A percentile compares a stretch with the other conserved stretches of the same genome.
phyloP scores from a whole-genome alignment of 208 protist genomes.

The Acanthamoeba triangularis region DNA sequence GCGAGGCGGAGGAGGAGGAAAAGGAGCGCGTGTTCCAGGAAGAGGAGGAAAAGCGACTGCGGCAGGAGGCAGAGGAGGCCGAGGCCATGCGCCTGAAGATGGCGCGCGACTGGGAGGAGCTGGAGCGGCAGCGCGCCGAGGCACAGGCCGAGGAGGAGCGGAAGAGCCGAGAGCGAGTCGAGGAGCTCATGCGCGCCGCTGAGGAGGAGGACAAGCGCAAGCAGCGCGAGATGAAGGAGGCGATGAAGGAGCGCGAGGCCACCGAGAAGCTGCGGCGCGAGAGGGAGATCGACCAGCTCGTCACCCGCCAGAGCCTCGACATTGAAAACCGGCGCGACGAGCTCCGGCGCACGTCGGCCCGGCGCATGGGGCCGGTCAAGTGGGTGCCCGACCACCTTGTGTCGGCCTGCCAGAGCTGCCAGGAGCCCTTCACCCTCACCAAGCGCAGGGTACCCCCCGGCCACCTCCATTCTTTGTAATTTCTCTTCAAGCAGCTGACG shows the following conservation, averaged over 20 bases:
- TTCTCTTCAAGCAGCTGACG: background rate
- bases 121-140: background rate
- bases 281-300: background rate
- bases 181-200: background rate
- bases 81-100: background rate
- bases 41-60: background rate
- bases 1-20: conserved; percentile 14
- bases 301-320: conserved; percentile 18
- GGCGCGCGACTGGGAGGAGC: background rate
- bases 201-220: background rate
- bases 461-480: background rate
- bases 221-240: background rate
- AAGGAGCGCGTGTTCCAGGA: background rate
- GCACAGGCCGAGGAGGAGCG: background rate
- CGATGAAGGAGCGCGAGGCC: background rate
- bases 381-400: conserved; percentile 31
- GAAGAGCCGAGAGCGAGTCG: background rate
- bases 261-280: background rate
- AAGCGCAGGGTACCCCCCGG: background rate
- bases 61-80: background rate
- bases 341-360: background rate
- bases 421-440: conserved; percentile 25
- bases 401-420: conserved; percentile 41
- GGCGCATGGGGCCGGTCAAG: background rate
- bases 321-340: background rate